A percentile compares a stretch with the other conserved stretches of the same genome.
Conservation (phyloP, 345 rosid species). For the Citrus inodora region DNA sequence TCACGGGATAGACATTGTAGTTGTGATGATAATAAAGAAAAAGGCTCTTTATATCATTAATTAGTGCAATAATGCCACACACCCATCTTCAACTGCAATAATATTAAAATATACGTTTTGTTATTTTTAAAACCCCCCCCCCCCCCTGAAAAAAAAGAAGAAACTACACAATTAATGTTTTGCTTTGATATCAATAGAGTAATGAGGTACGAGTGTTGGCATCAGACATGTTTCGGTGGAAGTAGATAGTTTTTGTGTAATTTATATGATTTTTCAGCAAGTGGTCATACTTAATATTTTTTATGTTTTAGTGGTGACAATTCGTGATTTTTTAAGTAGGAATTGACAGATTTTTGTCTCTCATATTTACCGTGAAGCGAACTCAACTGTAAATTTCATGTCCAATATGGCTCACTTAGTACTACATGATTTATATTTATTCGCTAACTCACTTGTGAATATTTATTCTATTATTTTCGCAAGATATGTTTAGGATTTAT, state of each 20-base stretch:
- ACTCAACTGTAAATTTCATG: rapidly evolving
- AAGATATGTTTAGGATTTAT: too few species aligned
- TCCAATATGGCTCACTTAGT: rapidly evolving
- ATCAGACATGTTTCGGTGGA: rapidly evolving
- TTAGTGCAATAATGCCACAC: not conserved
- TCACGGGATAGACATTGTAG: not conserved
- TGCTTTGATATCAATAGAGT: too few species aligned
- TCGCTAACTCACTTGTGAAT: rapidly evolving
- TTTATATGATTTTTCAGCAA: rapidly evolving
- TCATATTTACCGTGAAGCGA: too few species aligned
- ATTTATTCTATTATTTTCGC: too few species aligned
- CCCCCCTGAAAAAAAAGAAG: too few species aligned
- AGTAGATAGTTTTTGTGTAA: rapidly evolving
- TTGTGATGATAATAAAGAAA: not conserved
- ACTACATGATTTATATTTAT: too few species aligned
- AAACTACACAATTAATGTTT: too few species aligned
- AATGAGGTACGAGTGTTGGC: too few species aligned
- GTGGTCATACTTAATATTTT: rapidly evolving
- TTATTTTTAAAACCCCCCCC: too few species aligned
- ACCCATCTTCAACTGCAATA: not conserved
- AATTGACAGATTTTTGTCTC: too few species aligned
- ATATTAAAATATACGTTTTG: too few species aligned
- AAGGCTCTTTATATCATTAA: not conserved
- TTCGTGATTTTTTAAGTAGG: too few species aligned
- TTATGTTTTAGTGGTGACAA: rapidly evolving